These are phyloP conservation scores for Neopestalotiopsis rosae DNA, from an alignment of 2,329 filamentous ascomycete species.

Conservation along the genomic window DNA sequence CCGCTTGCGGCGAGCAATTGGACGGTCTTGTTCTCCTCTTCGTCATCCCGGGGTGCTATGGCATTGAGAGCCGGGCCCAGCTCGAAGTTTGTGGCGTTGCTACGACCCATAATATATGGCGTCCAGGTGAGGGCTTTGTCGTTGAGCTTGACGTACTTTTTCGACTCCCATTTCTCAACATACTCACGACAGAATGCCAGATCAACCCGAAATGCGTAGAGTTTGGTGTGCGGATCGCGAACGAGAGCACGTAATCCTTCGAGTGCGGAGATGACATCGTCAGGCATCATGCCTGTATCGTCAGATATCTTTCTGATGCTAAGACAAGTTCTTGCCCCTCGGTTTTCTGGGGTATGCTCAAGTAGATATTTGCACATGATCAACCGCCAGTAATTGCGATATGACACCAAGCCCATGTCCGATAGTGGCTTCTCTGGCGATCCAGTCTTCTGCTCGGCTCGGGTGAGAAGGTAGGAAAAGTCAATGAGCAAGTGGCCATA, in stretches of 20 bases:
- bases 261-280: conserved; percentile 93
- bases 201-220: conserved; percentile 90
- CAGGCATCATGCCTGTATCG: conserved; percentile 91
- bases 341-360: conserved; percentile 51
- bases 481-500: conserved; percentile 97
- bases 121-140: conserved; percentile 88
- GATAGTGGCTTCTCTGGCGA: conserved; percentile 97
- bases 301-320: conserved; percentile 77
- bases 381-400: conserved; percentile 95
- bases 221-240: conserved; percentile 83
- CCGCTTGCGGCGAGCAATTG: conserved; percentile 36
- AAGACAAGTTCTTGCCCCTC: conserved; percentile 51
- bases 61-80: conserved; percentile 81
- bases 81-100: conserved; percentile 82
- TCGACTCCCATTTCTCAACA: conserved; percentile 86
- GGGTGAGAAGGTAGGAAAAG: conserved; percentile 95
- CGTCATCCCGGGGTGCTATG: conserved; percentile 85
- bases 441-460: conserved; percentile 90
- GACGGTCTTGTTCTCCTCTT: conserved; percentile 51
- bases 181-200: conserved; percentile 85
- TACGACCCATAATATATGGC: conserved; percentile 93
- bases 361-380: conserved; percentile 86
- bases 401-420: conserved; percentile 97
- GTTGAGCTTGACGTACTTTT: conserved; percentile 85
- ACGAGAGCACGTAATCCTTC: conserved; percentile 90